Base-by-base conservation (phyloP, 2,329 filamentous ascomycete species). In the Botrytis fabae region DNA sequence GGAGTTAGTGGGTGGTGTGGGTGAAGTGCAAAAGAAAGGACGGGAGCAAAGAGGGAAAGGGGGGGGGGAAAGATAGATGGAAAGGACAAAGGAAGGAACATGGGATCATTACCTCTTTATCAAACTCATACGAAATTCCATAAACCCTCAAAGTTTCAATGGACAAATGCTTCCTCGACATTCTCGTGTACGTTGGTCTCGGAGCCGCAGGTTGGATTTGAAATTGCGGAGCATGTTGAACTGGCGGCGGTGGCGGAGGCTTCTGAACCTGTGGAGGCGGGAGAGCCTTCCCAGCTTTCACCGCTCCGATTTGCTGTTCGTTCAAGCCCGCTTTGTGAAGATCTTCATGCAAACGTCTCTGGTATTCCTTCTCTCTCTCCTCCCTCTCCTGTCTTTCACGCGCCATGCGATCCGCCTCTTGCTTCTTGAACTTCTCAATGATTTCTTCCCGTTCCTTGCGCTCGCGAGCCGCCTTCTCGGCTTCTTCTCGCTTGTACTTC, bases 141-240 rank as follows among this genome's bases (percentile, higher is more conserved):
- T 86, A 89, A 25, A 81, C 82, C 66, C 85, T 82, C 73, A 91
- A 80, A 7, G 89, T 90, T 82, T 91, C 89, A 70, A 91, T 84
- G 0, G 89, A 90, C 35, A 91, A 81, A 78, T 91, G 86, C 71
- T 85, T 84, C 38, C 89, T 85, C 1, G 88, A 83, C 88, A 91
- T 91, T 75, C 89, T 85, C 22, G 89, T 91, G 78, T 90, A 91
- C 0, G 88, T 90, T 0, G 88, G 86, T 6, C 86, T 83, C 25
- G 81, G 73, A 69, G 76, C 72, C 75, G 72, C 59, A 66, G 60
- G 59, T n/a, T 71, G 59, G 1, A 70, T 62, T 14, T 59, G 51
- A 35, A 28, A 44, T 3, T 54, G 35, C 7, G 66, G 65, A 46
- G 60, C 51, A 81, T 38, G 54, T 40, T 63, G 48, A 6, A 44